Percentiles rank a stretch among this genome's conserved stretches.
phyloP scores from a whole-genome alignment of 2,329 filamentous ascomycete species.

The Trichoderma citrinoviride region DNA sequence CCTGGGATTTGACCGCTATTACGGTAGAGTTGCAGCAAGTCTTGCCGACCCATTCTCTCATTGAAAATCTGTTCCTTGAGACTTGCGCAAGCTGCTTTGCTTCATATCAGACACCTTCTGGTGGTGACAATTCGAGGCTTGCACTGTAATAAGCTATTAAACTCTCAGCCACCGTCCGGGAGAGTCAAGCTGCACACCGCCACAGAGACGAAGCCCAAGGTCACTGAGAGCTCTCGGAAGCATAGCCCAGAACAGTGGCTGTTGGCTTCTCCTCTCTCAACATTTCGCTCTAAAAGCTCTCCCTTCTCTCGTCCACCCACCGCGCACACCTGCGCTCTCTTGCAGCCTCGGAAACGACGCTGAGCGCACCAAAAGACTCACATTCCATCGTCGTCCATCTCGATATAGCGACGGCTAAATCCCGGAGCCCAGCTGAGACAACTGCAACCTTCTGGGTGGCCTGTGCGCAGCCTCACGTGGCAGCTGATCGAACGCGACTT shows the following conservation, averaged over 20 bases:
- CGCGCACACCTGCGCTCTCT: background rate
- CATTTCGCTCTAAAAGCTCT: too few relatives aligned
- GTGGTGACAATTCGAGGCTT: too few relatives aligned
- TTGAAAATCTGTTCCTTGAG: background rate
- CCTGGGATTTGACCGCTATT: background rate
- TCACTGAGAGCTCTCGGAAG: background rate
- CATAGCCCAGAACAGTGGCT: too few relatives aligned
- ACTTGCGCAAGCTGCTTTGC: background rate
- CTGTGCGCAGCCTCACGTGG: slow-evolving; percentile 30
- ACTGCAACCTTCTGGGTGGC: slow-evolving; percentile 20
- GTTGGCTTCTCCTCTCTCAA: too few relatives aligned
- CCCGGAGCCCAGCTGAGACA: background rate
- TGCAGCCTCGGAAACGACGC: background rate
- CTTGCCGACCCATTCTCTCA: background rate
- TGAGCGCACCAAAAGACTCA: background rate
- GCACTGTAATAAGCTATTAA: too few relatives aligned
- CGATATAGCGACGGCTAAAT: slow-evolving; percentile 13
- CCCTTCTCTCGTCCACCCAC: too few relatives aligned
- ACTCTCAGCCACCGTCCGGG: background rate
- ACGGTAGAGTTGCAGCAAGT: background rate
- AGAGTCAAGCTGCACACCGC: background rate
- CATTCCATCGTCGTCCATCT: background rate
- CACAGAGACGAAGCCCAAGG: background rate
- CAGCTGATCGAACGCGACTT: slow-evolving; percentile 19
- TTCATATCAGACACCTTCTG: too few relatives aligned